Evolutionary conservation across 179 eudicot species (phyloP).

Genomic region (Vitellaria paradoxa): DNA sequence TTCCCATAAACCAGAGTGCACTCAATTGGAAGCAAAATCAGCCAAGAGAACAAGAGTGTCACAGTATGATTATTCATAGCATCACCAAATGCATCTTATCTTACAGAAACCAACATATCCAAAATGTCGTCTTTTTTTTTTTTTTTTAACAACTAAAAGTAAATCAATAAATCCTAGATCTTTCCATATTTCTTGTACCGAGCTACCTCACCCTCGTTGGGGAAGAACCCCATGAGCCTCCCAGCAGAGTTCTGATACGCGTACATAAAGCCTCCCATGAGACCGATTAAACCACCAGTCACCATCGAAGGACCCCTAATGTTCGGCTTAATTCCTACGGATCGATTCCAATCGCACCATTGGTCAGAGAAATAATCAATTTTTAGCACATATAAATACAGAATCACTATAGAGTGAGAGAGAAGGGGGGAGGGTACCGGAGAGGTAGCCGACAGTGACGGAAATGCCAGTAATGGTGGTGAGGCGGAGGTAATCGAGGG

Average conservation of each 20-base stretch:
- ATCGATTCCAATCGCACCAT: no score
- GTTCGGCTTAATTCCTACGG: slow-evolving; percentile 73
- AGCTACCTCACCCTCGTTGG: slow-evolving; percentile 89
- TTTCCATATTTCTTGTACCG: slow-evolving; percentile 51
- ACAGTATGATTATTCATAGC: no score
- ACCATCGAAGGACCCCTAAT: slow-evolving; percentile 95
- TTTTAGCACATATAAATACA: not conserved
- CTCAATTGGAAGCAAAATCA: no score
- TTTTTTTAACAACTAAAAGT: no score
- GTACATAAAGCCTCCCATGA: slow-evolving; percentile 94
- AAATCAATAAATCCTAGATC: no score
- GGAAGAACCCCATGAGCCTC: slow-evolving; percentile 93
- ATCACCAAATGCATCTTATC: no score
- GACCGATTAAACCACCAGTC: slow-evolving; percentile 87
- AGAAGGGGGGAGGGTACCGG: slow-evolving; percentile 44
- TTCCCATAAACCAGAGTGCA: no score
- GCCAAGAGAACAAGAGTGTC: no score
- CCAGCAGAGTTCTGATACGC: slow-evolving; percentile 95
- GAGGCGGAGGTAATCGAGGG: slow-evolving; percentile 92
- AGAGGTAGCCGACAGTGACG: slow-evolving; percentile 95
- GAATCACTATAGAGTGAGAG: not conserved
- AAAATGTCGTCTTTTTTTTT: no score
- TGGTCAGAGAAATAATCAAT: slow-evolving; percentile 7
- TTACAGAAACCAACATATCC: no score
- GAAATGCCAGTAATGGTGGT: slow-evolving; percentile 90